A percentile compares a stretch with the other conserved stretches of the same genome.
phyloP scores from a whole-genome alignment of 1,284 basidiomycete species.

The Spongispora temasekensis region DNA sequence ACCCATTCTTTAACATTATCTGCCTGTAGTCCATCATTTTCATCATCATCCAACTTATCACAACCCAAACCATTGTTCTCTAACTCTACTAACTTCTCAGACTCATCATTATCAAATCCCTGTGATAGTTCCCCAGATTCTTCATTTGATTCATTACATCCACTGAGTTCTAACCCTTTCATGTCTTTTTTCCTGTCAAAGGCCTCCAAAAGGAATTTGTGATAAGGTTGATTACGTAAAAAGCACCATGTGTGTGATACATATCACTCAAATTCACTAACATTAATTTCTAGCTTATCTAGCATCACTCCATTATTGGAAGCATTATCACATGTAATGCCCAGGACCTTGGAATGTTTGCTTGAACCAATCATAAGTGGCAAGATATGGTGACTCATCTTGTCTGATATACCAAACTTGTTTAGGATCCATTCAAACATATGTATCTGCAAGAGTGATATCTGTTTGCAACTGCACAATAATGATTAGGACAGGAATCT shows the following conservation, averaged over 20 bases:
- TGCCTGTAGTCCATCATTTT: not conserved
- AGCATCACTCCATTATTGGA: not conserved
- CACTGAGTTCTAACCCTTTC: not conserved
- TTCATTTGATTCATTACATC: not conserved
- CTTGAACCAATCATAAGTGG: not conserved
- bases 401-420: not conserved
- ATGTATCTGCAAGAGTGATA: not conserved
- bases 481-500: not conserved
- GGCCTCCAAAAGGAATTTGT: no score
- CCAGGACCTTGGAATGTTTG: not conserved
- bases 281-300: not conserved
- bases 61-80: no score
- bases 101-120: not conserved
- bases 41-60: not conserved
- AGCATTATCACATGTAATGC: not conserved
- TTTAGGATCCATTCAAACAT: no score
- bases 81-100: not conserved
- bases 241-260: not conserved
- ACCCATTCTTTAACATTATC: not conserved
- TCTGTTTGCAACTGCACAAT: not conserved
- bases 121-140: not conserved
- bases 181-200: not conserved
- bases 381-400: not conserved
- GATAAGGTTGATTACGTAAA: not conserved
- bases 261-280: not conserved